Evolutionary conservation across 1,284 basidiomycete genomes (phyloP), one percentile per base, ranked within the genome.

Genomic region (Microbotryum intermedium): DNA sequence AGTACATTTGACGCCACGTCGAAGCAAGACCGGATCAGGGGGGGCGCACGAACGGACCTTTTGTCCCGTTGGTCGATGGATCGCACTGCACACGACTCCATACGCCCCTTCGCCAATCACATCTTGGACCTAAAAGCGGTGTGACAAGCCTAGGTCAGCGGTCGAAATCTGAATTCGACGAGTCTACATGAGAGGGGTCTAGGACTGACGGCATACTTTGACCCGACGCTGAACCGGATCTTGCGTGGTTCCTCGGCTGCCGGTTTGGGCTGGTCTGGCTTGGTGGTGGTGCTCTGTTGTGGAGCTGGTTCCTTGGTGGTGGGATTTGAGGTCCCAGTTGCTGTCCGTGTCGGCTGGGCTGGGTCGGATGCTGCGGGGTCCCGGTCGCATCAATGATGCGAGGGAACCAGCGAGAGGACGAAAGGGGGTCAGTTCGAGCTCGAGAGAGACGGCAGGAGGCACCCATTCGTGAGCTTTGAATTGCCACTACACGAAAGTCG

Each of bases 81-180:
- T 68, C 20, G 75, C 75, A 10, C 72, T 72, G 66, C 75, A 90
- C 63, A 91, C 89, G 70, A 91, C 89, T 29, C 76, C 76, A 61
- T 77, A 77, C 25, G 76, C 76, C 11, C 76, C 77, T 58, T 77
- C 76, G 25, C 76, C 76, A 51, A 77, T 74, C 55, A 77, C 72
- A 56, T 76, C 72, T 59, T 73, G 73, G 13, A 77, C 73, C 54
- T 70, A 47, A 21, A 28, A 34, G 29, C 21, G 6, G 45, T n/a
- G 20, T 18, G 29, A 20, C n/a, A 13, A n/a, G 48, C n/a, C n/a
- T n/a, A n/a, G n/a, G n/a, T n/a, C n/a, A n/a, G n/a, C n/a, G n/a
- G n/a, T n/a, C n/a, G n/a, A n/a, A n/a, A n/a, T n/a, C n/a, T n/a
- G n/a, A n/a, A n/a, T n/a, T n/a, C n/a, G n/a, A n/a, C n/a, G n/a